Evolutionary conservation across 2,329 filamentous ascomycete species (phyloP).

Genomic region (Coniochaeta hoffmannii): DNA sequence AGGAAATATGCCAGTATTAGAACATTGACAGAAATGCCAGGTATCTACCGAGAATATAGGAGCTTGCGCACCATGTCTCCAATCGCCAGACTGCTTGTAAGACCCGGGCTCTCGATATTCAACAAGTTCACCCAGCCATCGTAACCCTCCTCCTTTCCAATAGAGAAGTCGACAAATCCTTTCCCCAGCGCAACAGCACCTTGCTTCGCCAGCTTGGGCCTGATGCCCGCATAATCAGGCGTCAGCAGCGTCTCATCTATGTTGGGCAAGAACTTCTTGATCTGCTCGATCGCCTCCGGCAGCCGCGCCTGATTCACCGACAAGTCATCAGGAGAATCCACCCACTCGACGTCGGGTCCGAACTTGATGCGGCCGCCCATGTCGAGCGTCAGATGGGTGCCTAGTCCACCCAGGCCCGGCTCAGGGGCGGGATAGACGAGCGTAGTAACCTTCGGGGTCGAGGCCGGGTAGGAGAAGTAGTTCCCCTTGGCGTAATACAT

Average conservation of each 20-base stretch:
- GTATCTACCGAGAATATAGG: constrained; percentile 29
- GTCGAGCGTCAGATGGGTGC: constrained; percentile 90
- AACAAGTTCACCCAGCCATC: constrained; percentile 82
- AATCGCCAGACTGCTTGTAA: constrained; percentile 83
- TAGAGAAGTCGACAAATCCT: constrained; percentile 78
- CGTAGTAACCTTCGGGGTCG: constrained; percentile 55
- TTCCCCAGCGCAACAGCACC: constrained; percentile 55
- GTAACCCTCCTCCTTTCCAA: constrained; percentile 69
- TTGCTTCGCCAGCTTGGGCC: constrained; percentile 67
- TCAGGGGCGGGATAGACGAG: constrained; percentile 84
- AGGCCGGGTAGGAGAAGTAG: constrained; percentile 78
- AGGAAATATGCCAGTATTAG: too few species aligned
- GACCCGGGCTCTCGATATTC: constrained; percentile 86
- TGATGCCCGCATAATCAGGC: constrained; percentile 85
- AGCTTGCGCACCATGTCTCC: constrained; percentile 61
- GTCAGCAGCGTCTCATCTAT: constrained; percentile 59
- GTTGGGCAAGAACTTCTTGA: constrained; percentile 69
- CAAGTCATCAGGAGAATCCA: constrained; percentile 63
- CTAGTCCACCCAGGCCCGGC: constrained; percentile 75
- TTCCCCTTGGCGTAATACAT: constrained; percentile 89
- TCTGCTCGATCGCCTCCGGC: constrained; percentile 62
- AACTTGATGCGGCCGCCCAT: constrained; percentile 79
- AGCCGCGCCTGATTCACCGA: constrained; percentile 57
- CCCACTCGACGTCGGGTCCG: constrained; percentile 94
- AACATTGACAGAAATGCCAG: too few species aligned